Evolutionary conservation across 139 green algal species (phyloP).

Genomic region (Nannochloris sp.): DNA sequence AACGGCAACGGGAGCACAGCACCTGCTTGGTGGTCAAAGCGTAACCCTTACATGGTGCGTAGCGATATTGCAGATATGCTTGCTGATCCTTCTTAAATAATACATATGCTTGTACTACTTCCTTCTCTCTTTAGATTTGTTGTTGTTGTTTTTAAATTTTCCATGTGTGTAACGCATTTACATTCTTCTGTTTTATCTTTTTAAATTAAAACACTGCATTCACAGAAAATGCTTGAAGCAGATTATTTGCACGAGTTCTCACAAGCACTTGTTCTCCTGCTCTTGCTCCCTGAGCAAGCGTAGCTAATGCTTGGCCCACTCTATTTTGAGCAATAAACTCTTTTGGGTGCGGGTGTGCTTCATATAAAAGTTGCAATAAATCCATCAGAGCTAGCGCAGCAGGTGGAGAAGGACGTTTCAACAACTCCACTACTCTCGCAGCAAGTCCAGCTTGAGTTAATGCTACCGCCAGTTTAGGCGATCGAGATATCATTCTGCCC

Average conservation of each 20-base stretch:
- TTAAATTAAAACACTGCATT: conserved; percentile 57
- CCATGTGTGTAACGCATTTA: neutral
- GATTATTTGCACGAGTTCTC: conserved; percentile 44
- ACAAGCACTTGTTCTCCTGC: conserved; percentile 33
- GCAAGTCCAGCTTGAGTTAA: conserved; percentile 25
- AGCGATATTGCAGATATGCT: conserved; percentile 41
- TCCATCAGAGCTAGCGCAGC: conserved; percentile 35
- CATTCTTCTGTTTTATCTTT: neutral
- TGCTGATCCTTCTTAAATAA: neutral
- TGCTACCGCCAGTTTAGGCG: conserved; percentile 19
- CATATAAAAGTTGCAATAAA: conserved; percentile 60
- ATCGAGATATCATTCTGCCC: conserved; percentile 26
- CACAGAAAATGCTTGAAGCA: conserved; percentile 68
- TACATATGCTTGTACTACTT: neutral
- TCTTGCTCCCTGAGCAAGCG: conserved; percentile 17
- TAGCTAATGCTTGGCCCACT: conserved; percentile 38
- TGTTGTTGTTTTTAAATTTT: neutral
- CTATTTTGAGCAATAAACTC: conserved; percentile 61
- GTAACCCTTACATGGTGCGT: conserved; percentile 39
- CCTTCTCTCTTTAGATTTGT: too few relatives aligned
- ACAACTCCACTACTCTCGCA: conserved; percentile 28
- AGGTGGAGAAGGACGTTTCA: conserved; percentile 21
- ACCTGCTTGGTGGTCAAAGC: conserved; percentile 25
- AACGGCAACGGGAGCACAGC: neutral
- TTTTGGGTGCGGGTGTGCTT: conserved; percentile 68